Conservation (phyloP, 2,329 filamentous ascomycete species). For the Ceratocystis cacaofunesta region DNA sequence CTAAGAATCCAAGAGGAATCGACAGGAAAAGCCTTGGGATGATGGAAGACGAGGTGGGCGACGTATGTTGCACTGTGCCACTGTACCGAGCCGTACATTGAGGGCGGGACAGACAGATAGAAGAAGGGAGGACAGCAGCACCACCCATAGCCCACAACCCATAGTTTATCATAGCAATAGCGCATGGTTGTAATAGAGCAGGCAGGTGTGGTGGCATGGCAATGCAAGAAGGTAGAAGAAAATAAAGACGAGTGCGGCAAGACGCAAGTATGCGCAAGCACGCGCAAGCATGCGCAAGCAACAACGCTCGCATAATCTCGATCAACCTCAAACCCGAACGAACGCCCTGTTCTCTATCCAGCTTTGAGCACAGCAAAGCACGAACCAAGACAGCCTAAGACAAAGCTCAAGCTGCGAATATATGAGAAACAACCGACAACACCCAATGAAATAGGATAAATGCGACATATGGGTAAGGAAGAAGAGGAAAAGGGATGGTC, state of each 20-base stretch:
- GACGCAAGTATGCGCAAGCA: neutral
- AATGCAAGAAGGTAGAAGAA: neutral
- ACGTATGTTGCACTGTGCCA: too few relatives aligned
- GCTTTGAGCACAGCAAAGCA: too few relatives aligned
- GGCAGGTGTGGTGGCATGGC: neutral
- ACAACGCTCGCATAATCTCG: neutral
- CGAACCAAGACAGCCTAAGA: neutral
- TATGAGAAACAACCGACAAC: neutral
- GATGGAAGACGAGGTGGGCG: neutral
- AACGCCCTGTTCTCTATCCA: too few relatives aligned
- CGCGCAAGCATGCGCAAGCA: neutral
- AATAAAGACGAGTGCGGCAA: neutral
- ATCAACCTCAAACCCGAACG: neutral
- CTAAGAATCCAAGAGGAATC: neutral
- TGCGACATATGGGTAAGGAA: neutral
- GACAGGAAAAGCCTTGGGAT: neutral
- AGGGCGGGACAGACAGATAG: too few relatives aligned
- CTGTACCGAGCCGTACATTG: too few relatives aligned
- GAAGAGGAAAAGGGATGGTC: neutral
- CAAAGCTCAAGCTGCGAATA: neutral
- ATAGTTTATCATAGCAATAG: too few relatives aligned
- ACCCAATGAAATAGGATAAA: neutral
- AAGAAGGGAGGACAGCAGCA: too few relatives aligned
- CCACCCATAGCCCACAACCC: too few relatives aligned
- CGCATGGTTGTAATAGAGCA: neutral